A percentile compares a stretch with the other conserved stretches of the same genome.
Evolutionary conservation across 352 stramenopile genomes (phyloP).

Genomic region (Pythium brachiatum): DNA sequence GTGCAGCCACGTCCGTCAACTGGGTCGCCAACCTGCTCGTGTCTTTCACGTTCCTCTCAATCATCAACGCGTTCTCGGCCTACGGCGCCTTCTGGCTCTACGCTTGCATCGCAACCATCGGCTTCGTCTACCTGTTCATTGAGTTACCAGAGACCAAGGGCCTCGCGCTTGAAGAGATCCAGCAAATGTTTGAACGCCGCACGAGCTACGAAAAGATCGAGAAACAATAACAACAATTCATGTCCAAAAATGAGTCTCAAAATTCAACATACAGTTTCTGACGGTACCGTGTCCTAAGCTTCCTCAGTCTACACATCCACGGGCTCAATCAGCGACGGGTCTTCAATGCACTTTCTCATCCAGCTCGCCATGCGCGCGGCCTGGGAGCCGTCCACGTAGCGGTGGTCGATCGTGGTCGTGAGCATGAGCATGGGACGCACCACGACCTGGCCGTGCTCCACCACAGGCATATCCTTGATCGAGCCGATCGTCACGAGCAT

Average conservation of each 20-base stretch:
- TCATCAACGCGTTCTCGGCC: constrained; percentile 55
- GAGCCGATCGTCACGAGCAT: constrained; percentile 70
- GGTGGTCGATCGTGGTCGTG: constrained; percentile 71
- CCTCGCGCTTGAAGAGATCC: constrained; percentile 91
- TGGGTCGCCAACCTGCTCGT: constrained; percentile 93
- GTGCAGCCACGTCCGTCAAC: constrained; percentile 87
- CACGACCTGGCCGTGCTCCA: constrained; percentile 54
- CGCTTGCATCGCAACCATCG: constrained; percentile 61
- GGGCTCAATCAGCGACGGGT: constrained; percentile 48
- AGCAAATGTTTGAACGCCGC: constrained; percentile 74
- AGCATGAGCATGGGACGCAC: constrained; percentile 63
- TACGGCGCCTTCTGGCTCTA: constrained; percentile 93
- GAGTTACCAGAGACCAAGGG: constrained; percentile 93
- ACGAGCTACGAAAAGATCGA: constrained; percentile 43
- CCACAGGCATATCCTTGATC: constrained; percentile 61
- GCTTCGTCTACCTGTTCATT: constrained; percentile 74
- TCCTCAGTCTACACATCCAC: constrained; percentile 27
- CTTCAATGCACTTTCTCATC: constrained; percentile 50
- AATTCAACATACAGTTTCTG: not conserved
- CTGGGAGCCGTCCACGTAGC: constrained; percentile 63
- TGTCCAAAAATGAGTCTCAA: not conserved
- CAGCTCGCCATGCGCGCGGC: constrained; percentile 54
- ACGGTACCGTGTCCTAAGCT: not conserved
- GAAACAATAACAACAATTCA: constrained; percentile 16
- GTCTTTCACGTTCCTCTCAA: constrained; percentile 93